Evolutionary conservation across 805 yeast genomes (phyloP), one percentile per base, ranked within the genome.

Genomic region (Wickerhamiella hasegawae): DNA sequence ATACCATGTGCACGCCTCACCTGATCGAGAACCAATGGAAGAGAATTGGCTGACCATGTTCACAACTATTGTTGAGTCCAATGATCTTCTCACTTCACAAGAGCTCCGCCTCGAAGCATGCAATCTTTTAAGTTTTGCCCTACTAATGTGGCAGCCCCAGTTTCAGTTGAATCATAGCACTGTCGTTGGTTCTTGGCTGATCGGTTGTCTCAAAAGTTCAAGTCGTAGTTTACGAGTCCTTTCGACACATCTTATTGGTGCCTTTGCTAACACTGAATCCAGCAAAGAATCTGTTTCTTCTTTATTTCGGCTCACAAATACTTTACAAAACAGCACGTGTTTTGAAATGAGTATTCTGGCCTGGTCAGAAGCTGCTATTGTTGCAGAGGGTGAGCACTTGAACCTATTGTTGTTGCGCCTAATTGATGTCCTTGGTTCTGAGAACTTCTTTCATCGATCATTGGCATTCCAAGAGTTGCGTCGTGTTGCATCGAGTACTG

Each of bases 401-500:
- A 78, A 79, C 50, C 69, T 73, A 1, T 59, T 81, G 14, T 57
- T 82, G 18, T 62, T 78, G 33, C 73, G 73, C 44, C 52, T 87
- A 24, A 64, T 83, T 5, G 76, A 73, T 39, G 66, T 70, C 18
- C 61, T 84, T 41, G 77, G 76, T 4, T 78, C 77, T 14, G 47
- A 61, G 3, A 75, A 75, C 50, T 71, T 70, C 35, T 77, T 76
- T 45, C 73, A 72, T 41, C 68, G 74, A 1, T 71, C 81, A 45
- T 59, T 79, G 45, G 83, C 83, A 0, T 72, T 73, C 42, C 76
- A 74, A 47, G 70, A 72, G 37, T 57, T 87, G 3, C 57, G 69
- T 17, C 57, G 65, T 23, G 64, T 79, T 10, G 76, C 95, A 0
- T 46, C 57, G 14, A 60, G 70, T 1, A 69, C 70, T 44, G 55